Percentiles rank a stretch among this genome's conserved stretches.
Conservation (phyloP, 768 basidiomycete species). For the Crassisporium funariophilum region DNA sequence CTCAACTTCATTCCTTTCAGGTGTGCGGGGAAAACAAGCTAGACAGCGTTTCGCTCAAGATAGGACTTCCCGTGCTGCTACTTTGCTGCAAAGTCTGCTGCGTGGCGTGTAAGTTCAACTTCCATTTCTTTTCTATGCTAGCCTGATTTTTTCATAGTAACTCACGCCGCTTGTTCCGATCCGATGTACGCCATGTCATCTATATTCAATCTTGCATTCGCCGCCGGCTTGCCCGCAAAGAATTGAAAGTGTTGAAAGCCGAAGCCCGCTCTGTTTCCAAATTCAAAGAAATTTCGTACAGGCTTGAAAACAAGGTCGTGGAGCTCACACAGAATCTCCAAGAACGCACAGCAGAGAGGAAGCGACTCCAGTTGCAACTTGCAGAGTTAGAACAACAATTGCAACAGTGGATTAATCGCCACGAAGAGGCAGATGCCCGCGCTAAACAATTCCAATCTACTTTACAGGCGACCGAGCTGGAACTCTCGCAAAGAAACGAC, state of each 20-base stretch:
- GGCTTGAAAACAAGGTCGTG: constrained; percentile 98
- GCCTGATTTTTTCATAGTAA: constrained; percentile 41
- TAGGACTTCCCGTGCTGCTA: constrained; percentile 62
- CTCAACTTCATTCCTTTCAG: constrained; percentile 37
- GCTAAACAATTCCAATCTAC: constrained; percentile 73
- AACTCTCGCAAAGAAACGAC: constrained; percentile 71
- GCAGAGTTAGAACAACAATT: constrained; percentile 83
- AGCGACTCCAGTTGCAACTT: constrained; percentile 77
- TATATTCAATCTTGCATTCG: constrained; percentile 92
- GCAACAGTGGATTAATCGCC: constrained; percentile 79
- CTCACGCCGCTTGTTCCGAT: constrained; percentile 52
- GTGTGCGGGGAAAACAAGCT: constrained; percentile 73
- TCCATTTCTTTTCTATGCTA: constrained; percentile 1
- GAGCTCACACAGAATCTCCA: constrained; percentile 96
- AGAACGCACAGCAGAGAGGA: constrained; percentile 88
- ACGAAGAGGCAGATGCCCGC: constrained; percentile 83
- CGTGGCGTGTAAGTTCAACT: constrained; percentile 76
- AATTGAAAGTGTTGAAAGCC: constrained; percentile 79
- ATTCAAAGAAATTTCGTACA: constrained; percentile 98
- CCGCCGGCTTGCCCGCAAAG: constrained; percentile 81
- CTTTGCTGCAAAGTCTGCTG: constrained; percentile 75
- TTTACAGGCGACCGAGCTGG: constrained; percentile 69
- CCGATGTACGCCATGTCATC: constrained; percentile 72
- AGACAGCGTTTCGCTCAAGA: constrained; percentile 60
- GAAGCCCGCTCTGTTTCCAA: constrained; percentile 97